A percentile compares a stretch with the other conserved stretches of the same genome.
These are phyloP conservation scores for Xylariales sp. DNA, from an alignment of 2,329 filamentous ascomycete species.

Conservation along the genomic window DNA sequence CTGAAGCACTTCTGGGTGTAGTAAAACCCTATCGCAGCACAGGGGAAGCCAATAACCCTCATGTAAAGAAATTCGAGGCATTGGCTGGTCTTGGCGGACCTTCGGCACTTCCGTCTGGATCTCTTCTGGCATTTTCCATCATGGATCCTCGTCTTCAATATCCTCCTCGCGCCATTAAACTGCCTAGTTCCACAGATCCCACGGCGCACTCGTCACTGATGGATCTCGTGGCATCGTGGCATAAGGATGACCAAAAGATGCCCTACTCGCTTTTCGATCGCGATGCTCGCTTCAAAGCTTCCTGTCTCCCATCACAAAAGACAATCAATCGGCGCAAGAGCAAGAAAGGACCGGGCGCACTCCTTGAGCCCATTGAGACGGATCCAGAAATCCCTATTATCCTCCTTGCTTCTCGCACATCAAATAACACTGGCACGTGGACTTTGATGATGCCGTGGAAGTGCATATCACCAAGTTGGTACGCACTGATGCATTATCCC, in stretches of 20 bases:
- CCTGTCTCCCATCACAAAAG: slow-evolving; percentile 69
- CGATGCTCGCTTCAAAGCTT: slow-evolving; percentile 59
- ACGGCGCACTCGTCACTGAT: slow-evolving; percentile 35
- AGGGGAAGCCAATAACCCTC: slow-evolving; percentile 27
- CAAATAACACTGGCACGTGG: slow-evolving; percentile 62
- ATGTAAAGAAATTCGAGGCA: slow-evolving; percentile 45
- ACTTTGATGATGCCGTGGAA: slow-evolving; percentile 86
- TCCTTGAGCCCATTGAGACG: slow-evolving; percentile 48
- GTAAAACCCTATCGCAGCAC: slow-evolving; percentile 49
- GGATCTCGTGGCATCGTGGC: slow-evolving; percentile 63
- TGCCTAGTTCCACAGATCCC: slow-evolving; percentile 25
- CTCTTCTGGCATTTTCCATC: slow-evolving; percentile 67
- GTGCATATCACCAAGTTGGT: slow-evolving; percentile 82
- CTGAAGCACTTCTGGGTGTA: slow-evolving; percentile 69
- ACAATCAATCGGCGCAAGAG: slow-evolving; percentile 74
- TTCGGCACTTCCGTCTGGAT: slow-evolving; percentile 63
- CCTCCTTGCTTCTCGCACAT: slow-evolving; percentile 56
- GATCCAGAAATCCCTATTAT: slow-evolving; percentile 79
- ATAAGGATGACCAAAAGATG: slow-evolving; percentile 48
- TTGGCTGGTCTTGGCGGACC: slow-evolving; percentile 62
- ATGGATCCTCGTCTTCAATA: slow-evolving; percentile 78
- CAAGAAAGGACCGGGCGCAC: slow-evolving; percentile 56
- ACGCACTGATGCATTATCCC: slow-evolving; percentile 76
- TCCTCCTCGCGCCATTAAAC: slow-evolving; percentile 56
- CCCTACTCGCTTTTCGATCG: slow-evolving; percentile 63